Conservation (phyloP, 352 stramenopile species). For the Pythium rhizo-oryzae region DNA sequence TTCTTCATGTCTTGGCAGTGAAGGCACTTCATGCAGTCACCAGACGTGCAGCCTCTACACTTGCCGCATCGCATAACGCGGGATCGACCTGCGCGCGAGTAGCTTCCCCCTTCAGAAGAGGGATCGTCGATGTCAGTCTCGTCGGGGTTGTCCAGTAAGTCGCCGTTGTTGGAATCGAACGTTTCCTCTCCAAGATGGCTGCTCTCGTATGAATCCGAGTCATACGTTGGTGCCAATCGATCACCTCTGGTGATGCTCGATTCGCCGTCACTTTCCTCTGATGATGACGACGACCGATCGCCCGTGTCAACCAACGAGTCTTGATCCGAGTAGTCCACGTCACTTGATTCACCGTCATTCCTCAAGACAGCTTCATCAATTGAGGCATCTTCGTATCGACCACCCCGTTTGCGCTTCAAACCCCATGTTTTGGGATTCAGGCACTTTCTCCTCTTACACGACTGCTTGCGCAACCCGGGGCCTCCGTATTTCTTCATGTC, state of each 20-base stretch:
- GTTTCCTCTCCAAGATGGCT: constrained; percentile 23
- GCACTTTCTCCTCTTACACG: constrained; percentile 87
- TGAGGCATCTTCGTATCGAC: constrained; percentile 5
- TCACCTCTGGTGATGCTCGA: not conserved
- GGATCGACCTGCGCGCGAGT: constrained; percentile 43
- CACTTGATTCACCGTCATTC: constrained; percentile 21
- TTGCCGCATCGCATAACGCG: constrained; percentile 80
- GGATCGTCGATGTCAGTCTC: constrained; percentile 32
- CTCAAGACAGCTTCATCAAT: constrained; percentile 4
- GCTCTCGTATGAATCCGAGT: constrained; percentile 26
- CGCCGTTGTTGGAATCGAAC: constrained; percentile 5
- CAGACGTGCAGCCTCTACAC: constrained; percentile 65
- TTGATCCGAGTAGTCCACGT: constrained; percentile 14
- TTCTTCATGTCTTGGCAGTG: constrained; percentile 88
- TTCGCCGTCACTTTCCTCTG: constrained; percentile 20
- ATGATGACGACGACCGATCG: constrained; percentile 10
- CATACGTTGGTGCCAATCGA: constrained; percentile 1
- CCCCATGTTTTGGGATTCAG: constrained; percentile 72
- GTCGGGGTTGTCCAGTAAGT: constrained; percentile 6
- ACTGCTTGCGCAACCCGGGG: constrained; percentile 85
- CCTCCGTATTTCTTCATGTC: constrained; percentile 92
- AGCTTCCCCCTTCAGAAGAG: constrained; percentile 40
- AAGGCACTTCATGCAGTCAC: constrained; percentile 77
- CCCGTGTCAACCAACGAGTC: constrained; percentile 11
- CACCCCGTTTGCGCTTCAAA: constrained; percentile 23